Conservation (phyloP, 148 eudicot species). For the Rhododendron vialii region DNA sequence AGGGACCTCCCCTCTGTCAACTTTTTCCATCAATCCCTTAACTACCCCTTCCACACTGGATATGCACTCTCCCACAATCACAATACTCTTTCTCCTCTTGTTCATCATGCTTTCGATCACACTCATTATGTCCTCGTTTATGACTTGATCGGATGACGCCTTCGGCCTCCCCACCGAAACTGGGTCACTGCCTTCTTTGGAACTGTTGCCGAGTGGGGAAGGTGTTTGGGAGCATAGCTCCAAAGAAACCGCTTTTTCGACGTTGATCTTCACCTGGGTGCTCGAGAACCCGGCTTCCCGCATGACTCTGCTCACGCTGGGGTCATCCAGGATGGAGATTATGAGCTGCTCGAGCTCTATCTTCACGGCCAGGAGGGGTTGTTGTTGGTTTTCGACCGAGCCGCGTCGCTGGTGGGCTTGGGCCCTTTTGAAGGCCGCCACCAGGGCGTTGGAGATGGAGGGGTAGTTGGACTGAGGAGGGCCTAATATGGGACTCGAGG, state of each 20-base stretch:
- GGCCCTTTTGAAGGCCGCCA: constrained; percentile 83
- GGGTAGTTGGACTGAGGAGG: constrained; percentile 47
- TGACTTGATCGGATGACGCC: constrained; percentile 9
- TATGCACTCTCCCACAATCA: constrained; percentile 67
- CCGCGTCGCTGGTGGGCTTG: constrained; percentile 89
- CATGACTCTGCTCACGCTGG: constrained; percentile 96
- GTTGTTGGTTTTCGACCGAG: constrained; percentile 68
- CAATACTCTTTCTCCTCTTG: constrained; percentile 40
- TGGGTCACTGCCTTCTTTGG: background rate
- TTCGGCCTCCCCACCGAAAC: constrained; percentile 12
- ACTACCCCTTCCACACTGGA: constrained; percentile 45
- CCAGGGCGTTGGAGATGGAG: constrained; percentile 69
- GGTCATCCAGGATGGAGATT: constrained; percentile 82
- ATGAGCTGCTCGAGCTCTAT: constrained; percentile 83
- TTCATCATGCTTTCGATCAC: constrained; percentile 47
- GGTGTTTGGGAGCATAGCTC: constrained; percentile 33
- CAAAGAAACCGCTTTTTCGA: constrained; percentile 56
- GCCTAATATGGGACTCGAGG: constrained; percentile 50
- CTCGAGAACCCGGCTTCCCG: constrained; percentile 88
- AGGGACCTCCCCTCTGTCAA: constrained; percentile 55
- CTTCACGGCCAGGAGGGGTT: constrained; percentile 64
- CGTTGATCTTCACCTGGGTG: constrained; percentile 66
- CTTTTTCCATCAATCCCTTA: constrained; percentile 42
- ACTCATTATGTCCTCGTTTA: constrained; percentile 46
- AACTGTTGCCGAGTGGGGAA: background rate